Percentiles rank a stretch among this genome's conserved stretches.
These are phyloP conservation scores for Sporobolomyces roseus DNA, from an alignment of 768 basidiomycete species.

Conservation along the genomic window DNA sequence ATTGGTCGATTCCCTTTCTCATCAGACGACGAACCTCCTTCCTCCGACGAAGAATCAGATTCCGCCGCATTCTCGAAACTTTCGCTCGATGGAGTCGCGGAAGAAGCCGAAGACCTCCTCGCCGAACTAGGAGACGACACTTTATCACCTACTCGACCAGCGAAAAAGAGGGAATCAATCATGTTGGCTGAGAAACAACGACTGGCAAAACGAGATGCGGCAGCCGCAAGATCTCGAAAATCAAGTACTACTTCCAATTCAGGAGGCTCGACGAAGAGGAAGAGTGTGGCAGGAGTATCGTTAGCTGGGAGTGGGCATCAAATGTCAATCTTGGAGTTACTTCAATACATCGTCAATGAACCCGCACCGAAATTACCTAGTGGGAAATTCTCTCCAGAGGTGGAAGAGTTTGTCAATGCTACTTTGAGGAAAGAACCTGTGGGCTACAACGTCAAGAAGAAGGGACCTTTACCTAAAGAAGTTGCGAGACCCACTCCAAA, in stretches of 20 bases:
- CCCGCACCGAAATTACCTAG: conserved; percentile 83
- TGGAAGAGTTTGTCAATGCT: conserved; percentile 79
- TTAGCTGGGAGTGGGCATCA: conserved; percentile 93
- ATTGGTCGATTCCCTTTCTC: conserved; percentile 96
- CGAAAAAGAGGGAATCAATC: conserved; percentile 32
- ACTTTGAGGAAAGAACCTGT: conserved; percentile 89
- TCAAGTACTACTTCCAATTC: neutral
- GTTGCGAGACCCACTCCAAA: conserved; percentile 56
- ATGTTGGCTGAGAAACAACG: conserved; percentile 36
- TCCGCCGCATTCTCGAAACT: conserved; percentile 17
- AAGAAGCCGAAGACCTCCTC: conserved; percentile 13
- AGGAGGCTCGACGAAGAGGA: conserved; percentile 64
- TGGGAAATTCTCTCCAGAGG: conserved; percentile 66
- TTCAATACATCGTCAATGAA: conserved; percentile 98
- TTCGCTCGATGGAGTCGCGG: conserved; percentile 55
- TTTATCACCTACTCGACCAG: conserved; percentile 39
- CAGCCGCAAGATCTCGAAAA: conserved; percentile 46
- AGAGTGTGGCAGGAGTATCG: conserved; percentile 82
- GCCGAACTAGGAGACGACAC: conserved; percentile 55
- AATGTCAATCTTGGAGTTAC: conserved; percentile 92
- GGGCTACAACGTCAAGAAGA: conserved; percentile 44
- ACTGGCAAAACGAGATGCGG: conserved; percentile 29
- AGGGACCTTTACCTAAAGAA: conserved; percentile 79
- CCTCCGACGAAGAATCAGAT: conserved; percentile 56
- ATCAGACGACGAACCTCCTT: conserved; percentile 50